Evolutionary conservation across 2,329 filamentous ascomycete genomes (phyloP), one percentile per base, ranked within the genome.

Genomic region (Xylariales sp.): DNA sequence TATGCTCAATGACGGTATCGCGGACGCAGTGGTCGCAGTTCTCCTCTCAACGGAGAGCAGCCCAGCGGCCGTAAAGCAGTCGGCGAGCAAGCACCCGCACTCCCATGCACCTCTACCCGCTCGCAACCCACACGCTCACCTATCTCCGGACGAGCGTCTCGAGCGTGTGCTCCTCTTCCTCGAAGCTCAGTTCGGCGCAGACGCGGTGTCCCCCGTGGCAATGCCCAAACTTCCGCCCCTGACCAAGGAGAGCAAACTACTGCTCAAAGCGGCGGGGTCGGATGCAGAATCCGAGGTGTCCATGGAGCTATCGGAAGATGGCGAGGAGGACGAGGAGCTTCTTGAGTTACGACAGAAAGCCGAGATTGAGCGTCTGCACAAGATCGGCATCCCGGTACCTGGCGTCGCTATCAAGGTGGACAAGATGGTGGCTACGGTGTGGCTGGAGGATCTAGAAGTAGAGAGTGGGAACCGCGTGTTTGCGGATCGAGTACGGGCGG

Each of bases 1-100:
- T 59, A 86, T 95, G 68, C 83, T 96, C 55, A 98, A 97, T 60
- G 93, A 98, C 56, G 88, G 89, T 43, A 94, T 98, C 54, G 93
- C 93, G n/a, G 93, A 98, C 62, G 89, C 93, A 13, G 85, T 97
- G 38, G 88, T 97, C 73, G 89, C 89, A 1, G 88, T 96, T 3
- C 74, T 98, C 10, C 81, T 95, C 51, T 90, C 86, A 0, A 87
- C 95, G 16, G 93, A 98, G 64, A 94, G 85, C 61, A 95, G 87
- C 38, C 93, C 91, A 5, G 93, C 93, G 12, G 91, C 93, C 11
- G 91, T 98, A 35, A 94, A 93, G 65, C 86, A 76, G 51, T 81
- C 78, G n/a, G 74, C 73, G 42, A 70, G 73, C 64, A 76, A 77
- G 40, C 67, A 70, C 51, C 59, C 66, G 1, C 74, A 81, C 47